Conservation (phyloP, 1,139 yeast species). For the Candida pseudoviswanathii region DNA sequence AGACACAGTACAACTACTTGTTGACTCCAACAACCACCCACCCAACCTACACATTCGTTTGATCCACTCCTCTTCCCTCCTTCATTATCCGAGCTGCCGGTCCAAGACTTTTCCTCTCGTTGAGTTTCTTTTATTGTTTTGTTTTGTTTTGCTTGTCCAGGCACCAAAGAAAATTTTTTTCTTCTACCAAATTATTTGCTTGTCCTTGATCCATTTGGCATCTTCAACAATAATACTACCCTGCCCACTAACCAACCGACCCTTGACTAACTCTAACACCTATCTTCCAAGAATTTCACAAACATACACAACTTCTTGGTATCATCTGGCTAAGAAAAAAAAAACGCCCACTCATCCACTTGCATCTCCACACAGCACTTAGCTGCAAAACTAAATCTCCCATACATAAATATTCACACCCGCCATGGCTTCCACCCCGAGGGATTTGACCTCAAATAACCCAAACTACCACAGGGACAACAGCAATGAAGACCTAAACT, state of each 20-base stretch:
- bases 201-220: neutral
- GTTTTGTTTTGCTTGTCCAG: neutral
- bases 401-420: neutral
- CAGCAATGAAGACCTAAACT: constrained; percentile 18
- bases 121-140: neutral
- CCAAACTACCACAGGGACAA: constrained; percentile 22
- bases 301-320: too few relatives aligned
- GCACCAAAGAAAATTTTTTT: constrained; percentile 1
- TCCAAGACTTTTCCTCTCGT: neutral
- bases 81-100: neutral
- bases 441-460: constrained; percentile 38
- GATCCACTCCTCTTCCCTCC: neutral
- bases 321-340: too few relatives aligned
- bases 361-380: too few relatives aligned
- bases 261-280: too few relatives aligned
- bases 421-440: constrained; percentile 21
- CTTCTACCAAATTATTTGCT: neutral
- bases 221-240: neutral
- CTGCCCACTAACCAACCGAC: too few relatives aligned
- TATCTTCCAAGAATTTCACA: too few relatives aligned
- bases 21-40: neutral
- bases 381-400: neutral
- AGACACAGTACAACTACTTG: neutral
- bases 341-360: too few relatives aligned
- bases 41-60: neutral